phyloP scores from a whole-genome alignment of 176 grass and related monocot genomes.

The Zizania latifolia region DNA sequence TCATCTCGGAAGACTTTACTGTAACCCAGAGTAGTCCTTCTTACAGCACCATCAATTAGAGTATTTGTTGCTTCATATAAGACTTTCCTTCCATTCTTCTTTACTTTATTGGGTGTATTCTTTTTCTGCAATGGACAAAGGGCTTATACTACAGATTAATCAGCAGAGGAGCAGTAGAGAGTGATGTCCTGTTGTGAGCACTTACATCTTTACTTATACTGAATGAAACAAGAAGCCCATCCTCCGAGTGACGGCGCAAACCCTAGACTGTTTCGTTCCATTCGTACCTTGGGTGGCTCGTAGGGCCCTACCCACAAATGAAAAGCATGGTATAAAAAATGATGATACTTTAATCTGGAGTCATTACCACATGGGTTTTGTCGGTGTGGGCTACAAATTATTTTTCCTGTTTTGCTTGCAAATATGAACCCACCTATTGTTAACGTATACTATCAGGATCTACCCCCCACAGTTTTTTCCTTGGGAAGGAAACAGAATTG shows the following conservation, averaged over 20 bases:
- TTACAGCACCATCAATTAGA: conserved; percentile 20
- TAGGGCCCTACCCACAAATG: no score
- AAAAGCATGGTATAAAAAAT: no score
- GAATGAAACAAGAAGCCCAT: conserved; percentile 92
- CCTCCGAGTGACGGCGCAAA: no score
- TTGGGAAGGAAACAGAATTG: not conserved
- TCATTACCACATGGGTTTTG: no score
- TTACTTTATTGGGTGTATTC: conserved; percentile 25
- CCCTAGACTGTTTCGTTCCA: no score
- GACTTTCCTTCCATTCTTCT: conserved; percentile 42
- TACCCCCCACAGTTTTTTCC: not conserved
- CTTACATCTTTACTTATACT: conserved; percentile 64
- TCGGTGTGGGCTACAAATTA: not conserved
- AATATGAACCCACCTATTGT: not conserved
- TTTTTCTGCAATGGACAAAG: conserved; percentile 49
- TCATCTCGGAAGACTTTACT: conserved; percentile 17
- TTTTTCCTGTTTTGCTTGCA: not conserved
- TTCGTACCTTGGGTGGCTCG: no score
- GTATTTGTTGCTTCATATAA: conserved; percentile 28
- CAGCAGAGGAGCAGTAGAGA: not conserved
- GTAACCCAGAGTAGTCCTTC: not conserved
- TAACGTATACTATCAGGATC: not conserved
- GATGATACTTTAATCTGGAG: no score
- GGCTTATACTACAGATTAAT: conserved; percentile 15
- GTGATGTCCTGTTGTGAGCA: not conserved